Base-by-base conservation (phyloP, 108 stramenopile species). In the Pseudonitzschia multiseries region DNA sequence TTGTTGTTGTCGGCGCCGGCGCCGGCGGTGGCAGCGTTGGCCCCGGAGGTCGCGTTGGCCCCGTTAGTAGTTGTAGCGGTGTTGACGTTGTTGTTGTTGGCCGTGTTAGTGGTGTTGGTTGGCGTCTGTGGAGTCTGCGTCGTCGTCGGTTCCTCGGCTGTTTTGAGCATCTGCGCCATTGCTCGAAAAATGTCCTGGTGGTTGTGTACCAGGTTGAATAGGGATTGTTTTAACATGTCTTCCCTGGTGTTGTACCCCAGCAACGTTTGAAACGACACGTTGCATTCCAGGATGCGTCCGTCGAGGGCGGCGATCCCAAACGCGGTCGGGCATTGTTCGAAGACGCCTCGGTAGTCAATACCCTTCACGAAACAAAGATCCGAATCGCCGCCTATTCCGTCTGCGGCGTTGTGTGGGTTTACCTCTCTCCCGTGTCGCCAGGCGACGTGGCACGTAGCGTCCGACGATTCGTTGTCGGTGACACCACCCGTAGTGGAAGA, bases 121-220 rank as follows among this genome's bases (percentile, higher is more conserved):
- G 5, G 29, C 2, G 28, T 10, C 22, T 48, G 26, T 32, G 33
- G 46, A 51, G 41, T 68, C 43, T 68, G 24, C n/a, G 44, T 36
- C 18, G 10, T 4, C 28, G 59, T 70, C 12, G 74, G 48, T 31
- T 46, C 46, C 32, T 80, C 74, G 40, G 70, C 70, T 4, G 56
- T 61, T 62, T 79, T 82, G 9, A 88, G 74, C 87, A 95, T 87
- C 24, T 81, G 74, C 40, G 89, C 87, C 94, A 95, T 92, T 43
- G 89, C 91, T 53, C 81, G 77, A 70, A 91, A 95, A 32, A 91
- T 87, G 20, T 86, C 87, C 65, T 91, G 90, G 79, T 89, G 90
- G 62, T 90, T 87, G 44, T 81, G 84, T 18, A 89, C 79, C 17
- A 91, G 77, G 69, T 89, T 86, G 76, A 95, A 95, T 0, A 88